Percentiles rank a stretch among this genome's conserved stretches.
Conservation (phyloP, 305 asterid species). For the Salvia sclarea region DNA sequence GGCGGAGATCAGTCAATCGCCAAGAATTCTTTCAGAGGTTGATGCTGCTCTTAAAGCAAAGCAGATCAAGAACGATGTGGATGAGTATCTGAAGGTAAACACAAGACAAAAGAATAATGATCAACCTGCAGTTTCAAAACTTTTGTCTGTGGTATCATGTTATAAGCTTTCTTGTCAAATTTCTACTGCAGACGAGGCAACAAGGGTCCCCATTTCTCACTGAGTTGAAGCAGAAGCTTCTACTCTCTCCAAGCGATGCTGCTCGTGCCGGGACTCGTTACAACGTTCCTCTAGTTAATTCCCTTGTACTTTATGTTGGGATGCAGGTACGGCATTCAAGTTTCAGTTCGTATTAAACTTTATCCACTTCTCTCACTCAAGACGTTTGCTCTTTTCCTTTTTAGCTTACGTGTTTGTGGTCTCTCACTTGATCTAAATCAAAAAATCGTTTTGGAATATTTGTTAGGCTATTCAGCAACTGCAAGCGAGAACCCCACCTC, state of each 20-base stretch:
- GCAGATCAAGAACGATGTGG: constrained; percentile 86
- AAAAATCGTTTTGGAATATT: constrained; percentile 7
- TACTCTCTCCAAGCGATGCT: constrained; percentile 77
- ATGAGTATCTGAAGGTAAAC: constrained; percentile 91
- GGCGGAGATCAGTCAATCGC: constrained; percentile 80
- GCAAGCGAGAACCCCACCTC: constrained; percentile 73
- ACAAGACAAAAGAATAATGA: background rate
- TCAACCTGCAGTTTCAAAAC: background rate
- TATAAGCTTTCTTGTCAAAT: constrained; percentile 23
- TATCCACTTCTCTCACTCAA: background rate
- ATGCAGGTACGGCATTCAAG: constrained; percentile 61
- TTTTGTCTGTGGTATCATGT: constrained; percentile 16
- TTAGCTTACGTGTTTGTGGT: background rate
- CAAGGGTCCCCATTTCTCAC: constrained; percentile 78
- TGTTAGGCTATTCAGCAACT: constrained; percentile 83
- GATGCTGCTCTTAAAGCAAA: constrained; percentile 91
- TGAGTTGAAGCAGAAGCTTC: constrained; percentile 86
- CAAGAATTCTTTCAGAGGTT: constrained; percentile 92
- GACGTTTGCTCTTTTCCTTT: background rate
- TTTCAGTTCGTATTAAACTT: background rate
- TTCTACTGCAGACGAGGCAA: constrained; percentile 65
- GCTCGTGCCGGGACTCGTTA: constrained; percentile 91
- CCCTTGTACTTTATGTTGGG: constrained; percentile 96
- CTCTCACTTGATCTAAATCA: background rate
- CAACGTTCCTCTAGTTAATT: constrained; percentile 89